These are phyloP conservation scores for Psilocybe subaeruginosa DNA, from an alignment of 768 basidiomycete species.

Conservation along the genomic window DNA sequence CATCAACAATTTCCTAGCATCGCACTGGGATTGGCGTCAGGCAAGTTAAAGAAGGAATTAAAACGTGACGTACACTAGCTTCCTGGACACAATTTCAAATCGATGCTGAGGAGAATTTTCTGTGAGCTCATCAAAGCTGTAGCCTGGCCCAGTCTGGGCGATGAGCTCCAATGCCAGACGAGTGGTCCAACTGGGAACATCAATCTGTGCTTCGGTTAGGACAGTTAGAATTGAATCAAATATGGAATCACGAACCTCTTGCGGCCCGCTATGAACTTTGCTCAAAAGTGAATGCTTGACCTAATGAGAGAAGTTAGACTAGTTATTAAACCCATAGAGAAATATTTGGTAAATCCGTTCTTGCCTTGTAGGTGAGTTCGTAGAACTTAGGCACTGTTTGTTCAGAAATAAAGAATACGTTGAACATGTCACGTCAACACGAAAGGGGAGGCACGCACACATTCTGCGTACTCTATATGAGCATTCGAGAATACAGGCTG, in stretches of 20 bases:
- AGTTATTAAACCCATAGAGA: neutral
- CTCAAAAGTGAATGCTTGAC: slow-evolving; percentile 25
- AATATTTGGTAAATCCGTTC: neutral
- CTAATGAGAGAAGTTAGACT: slow-evolving; percentile 15
- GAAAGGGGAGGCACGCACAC: slow-evolving; percentile 21
- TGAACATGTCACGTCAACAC: neutral
- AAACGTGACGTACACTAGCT: slow-evolving; percentile 27
- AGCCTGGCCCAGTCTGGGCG: slow-evolving; percentile 50
- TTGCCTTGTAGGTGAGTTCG: slow-evolving; percentile 30
- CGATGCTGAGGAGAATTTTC: slow-evolving; percentile 31
- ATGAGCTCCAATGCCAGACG: slow-evolving; percentile 53
- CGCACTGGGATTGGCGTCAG: neutral
- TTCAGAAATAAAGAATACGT: neutral
- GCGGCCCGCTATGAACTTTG: slow-evolving; percentile 30
- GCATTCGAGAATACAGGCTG: slow-evolving; percentile 46
- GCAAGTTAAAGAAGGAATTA: neutral
- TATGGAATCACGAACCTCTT: slow-evolving; percentile 28
- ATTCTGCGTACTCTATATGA: slow-evolving; percentile 38
- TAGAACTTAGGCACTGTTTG: slow-evolving; percentile 35
- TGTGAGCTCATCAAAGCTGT: slow-evolving; percentile 41
- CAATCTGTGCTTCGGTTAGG: slow-evolving; percentile 26
- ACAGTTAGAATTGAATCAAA: neutral
- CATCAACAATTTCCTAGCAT: slow-evolving; percentile 31
- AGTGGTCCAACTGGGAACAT: slow-evolving; percentile 38
- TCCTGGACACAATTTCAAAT: slow-evolving; percentile 32